phyloP scores from a whole-genome alignment of 306 rosid genomes.

The Ziziphus jujuba region DNA sequence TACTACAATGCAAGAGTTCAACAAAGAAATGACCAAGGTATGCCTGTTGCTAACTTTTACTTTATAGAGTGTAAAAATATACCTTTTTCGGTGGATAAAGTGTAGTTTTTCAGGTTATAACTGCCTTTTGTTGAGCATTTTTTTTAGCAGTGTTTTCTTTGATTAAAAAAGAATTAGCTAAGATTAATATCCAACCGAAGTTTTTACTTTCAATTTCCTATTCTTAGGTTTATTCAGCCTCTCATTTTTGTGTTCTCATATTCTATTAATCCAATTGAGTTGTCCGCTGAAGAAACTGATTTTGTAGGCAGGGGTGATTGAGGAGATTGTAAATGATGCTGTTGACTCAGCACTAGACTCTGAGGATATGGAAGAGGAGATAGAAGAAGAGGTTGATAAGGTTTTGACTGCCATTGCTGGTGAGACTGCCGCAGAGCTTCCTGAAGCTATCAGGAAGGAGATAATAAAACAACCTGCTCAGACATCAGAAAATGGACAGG shows the following conservation, averaged over 20 bases:
- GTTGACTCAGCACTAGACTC: constrained; percentile 85
- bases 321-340: constrained; percentile 82
- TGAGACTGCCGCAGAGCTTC: constrained; percentile 93
- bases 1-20: constrained; percentile 91
- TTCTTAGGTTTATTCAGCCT: background rate
- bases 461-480: constrained; percentile 62
- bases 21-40: constrained; percentile 99
- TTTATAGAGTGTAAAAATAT: background rate
- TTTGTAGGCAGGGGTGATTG: constrained; percentile 95
- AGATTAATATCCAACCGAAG: too few species aligned
- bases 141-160: too few species aligned
- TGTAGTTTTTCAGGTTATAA: background rate
- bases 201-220: background rate
- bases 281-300: background rate
- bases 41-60: background rate
- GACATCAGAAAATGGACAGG: constrained; percentile 40
- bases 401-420: constrained; percentile 90
- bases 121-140: too few species aligned
- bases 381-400: constrained; percentile 96
- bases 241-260: background rate
- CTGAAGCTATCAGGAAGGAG: constrained; percentile 81
- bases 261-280: background rate
- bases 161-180: too few species aligned
- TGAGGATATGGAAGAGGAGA: constrained; percentile 94
- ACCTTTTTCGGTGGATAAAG: background rate